Evolutionary conservation across 2,329 filamentous ascomycete genomes (phyloP), one percentile per base, ranked within the genome.

Genomic region (Diaporthe citriasiana): DNA sequence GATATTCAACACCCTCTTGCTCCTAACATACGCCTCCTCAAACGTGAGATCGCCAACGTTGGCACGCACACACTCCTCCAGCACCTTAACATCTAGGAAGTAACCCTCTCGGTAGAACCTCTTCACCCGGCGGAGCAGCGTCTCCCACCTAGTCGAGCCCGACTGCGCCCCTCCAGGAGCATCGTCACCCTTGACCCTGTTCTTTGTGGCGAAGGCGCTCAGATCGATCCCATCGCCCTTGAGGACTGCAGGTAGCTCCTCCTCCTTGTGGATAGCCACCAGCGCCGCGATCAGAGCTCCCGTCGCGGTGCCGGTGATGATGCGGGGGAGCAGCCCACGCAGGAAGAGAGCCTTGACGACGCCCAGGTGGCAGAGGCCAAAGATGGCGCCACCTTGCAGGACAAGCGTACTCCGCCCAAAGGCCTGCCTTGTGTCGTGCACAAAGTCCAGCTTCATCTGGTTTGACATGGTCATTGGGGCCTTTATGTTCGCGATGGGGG

Each of bases 41-140:
- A 98, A 98, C 0, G 95, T 98, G 76, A 97, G 82, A 79, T 98
- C 93, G 13, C 95, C 95, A 19, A 98, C 92, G 77, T 98, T 97
- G 19, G 92, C 91, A 73, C 93, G 89, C 19, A 98, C 93, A 77
- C 94, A 96, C 74, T 95, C 91, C 80, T 97, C 95, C 59, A 98
- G 84, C 13, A 97, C 92, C 53, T 89, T 90, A 4, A 94, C 91
- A 81, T 98, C 95, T 40, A 97, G 88, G 74, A 98, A 93, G 79
- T 97, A 95, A 0, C 95, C 95, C 77, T 95, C 93, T 51, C 87
- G 87, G 66, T 92, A 87, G 79, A 96, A 95, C 59, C 95, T 89
- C 71, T 85, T 86, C 13, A 93, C 80, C 60, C 95, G 90, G 38
- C 94, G 89, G 53, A 88, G 80, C 33, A 95, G 82, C 0, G 93